Base-by-base conservation (phyloP, 2,329 filamentous ascomycete genomes). In the Fusarium continuum region DNA sequence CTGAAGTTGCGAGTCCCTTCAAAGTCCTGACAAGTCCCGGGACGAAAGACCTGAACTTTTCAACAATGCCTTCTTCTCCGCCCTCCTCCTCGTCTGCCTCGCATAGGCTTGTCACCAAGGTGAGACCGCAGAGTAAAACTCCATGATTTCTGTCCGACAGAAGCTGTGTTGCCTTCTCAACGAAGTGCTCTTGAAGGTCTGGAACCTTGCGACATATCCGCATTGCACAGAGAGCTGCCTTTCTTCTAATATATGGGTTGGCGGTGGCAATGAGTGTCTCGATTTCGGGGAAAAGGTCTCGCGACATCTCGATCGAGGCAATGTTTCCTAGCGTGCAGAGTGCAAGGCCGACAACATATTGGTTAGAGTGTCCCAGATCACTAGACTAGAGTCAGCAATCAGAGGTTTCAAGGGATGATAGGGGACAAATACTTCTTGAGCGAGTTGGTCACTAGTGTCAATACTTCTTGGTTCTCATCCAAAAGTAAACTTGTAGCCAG, bases 151-250 rank as follows among this genome's bases (percentile, higher is more conserved):
- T 85, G 77, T 99, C 95, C 22, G 92, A 91, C 19, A 99, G 81
- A 9, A 99, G 83, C 23, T 92, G 84, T 61, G 95, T 91, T 14
- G 94, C 91, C 77, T 98, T 98, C 60, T 99, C 95, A 55, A 97
- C 75, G 73, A 99, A 99, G 78, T 99, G 93, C 76, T 99, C 96
- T 77, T 97, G 92, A 49, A 99, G 80, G 76, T 99, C 95, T 6
- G 96, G 95, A 10, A 99, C 95, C 78, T 99, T 99, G 71, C 93
- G 90, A 80, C 93, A 97, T 83, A 99, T 97, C 67, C 93, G 88
- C 95, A 99, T 99, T 45, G 95, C 95, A 78, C 95, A 99, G n/a
- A 99, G 85, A 5, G 95, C 95, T 16, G 95, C 95, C 82, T 99
- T 99, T 70, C 95, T 88, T 70, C 95, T 87, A 74, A 99, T 97